These are phyloP conservation scores for Suillus hirtellus DNA, from an alignment of 768 basidiomycete species.

Conservation along the genomic window DNA sequence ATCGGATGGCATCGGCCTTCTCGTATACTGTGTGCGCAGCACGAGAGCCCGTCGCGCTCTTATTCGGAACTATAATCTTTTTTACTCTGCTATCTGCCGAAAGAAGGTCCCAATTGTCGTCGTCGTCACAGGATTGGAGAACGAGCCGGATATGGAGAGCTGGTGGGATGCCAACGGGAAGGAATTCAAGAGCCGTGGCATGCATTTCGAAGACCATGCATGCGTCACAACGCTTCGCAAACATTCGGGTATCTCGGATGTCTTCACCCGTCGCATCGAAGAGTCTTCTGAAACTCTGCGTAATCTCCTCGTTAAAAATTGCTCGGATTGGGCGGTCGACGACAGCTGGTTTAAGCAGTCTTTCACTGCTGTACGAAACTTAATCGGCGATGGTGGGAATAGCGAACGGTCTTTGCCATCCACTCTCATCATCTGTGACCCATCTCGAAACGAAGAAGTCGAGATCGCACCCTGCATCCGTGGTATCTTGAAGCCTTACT, in stretches of 20 bases:
- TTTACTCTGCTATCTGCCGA: conserved; percentile 40
- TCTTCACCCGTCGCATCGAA: conserved; percentile 1
- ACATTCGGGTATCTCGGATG: conserved; percentile 7
- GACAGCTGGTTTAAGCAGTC: conserved; percentile 10
- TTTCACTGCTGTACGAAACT: conserved; percentile 3
- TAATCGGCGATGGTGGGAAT: conserved; percentile 2
- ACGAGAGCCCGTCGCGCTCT: conserved; percentile 32
- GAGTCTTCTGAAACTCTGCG: conserved; percentile 26
- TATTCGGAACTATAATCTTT: conserved; percentile 39
- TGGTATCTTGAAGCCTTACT: neutral
- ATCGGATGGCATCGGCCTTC: conserved; percentile 24
- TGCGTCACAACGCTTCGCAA: conserved; percentile 40
- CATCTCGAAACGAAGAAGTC: neutral
- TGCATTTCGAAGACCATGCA: conserved; percentile 32
- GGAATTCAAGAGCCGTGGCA: conserved; percentile 21
- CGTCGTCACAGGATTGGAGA: conserved; percentile 41
- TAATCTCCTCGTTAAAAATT: conserved; percentile 25
- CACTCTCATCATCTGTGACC: conserved; percentile 10
- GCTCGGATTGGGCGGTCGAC: neutral
- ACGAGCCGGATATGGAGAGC: conserved; percentile 30
- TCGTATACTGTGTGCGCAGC: conserved; percentile 39
- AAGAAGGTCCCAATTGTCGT: conserved; percentile 40
- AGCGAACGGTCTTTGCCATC: neutral
- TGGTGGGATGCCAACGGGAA: conserved; percentile 38
- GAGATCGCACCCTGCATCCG: neutral